Conservation (phyloP, 1,139 yeast species). For the Groenewaldozyma auringiensis region DNA sequence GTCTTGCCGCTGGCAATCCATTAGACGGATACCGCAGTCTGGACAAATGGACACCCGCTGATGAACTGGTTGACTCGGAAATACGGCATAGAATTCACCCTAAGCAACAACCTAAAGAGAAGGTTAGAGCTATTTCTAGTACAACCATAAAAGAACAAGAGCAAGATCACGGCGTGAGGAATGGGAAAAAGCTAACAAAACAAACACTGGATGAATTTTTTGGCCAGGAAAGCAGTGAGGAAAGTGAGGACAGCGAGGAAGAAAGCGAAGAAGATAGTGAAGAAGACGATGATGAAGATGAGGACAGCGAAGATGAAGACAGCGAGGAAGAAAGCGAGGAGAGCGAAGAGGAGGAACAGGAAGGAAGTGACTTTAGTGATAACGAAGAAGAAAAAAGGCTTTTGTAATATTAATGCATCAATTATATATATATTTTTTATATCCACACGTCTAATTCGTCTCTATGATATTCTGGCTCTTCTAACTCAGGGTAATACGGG, state of each 20-base stretch:
- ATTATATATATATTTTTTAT: too few species aligned
- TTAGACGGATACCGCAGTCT: conserved; percentile 26
- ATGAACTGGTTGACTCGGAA: conserved; percentile 22
- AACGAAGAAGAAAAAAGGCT: conserved; percentile 25
- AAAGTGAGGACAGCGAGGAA: conserved; percentile 22
- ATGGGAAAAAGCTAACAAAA: conserved; percentile 39
- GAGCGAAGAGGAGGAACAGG: conserved; percentile 17
- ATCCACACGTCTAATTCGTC: conserved; percentile 40
- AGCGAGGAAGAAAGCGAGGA: conserved; percentile 23
- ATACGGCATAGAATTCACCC: conserved; percentile 21
- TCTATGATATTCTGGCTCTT: conserved; percentile 26
- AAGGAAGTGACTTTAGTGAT: conserved; percentile 25
- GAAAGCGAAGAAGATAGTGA: conserved; percentile 22
- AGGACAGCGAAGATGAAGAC: conserved; percentile 11
- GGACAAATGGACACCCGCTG: conserved; percentile 28
- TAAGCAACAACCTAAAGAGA: background rate
- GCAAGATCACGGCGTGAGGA: conserved; percentile 12
- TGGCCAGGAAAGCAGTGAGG: conserved; percentile 40
- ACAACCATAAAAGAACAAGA: conserved; percentile 4
- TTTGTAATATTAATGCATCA: too few species aligned
- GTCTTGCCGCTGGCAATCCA: conserved; percentile 29
- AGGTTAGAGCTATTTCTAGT: background rate
- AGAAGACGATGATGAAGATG: conserved; percentile 16
- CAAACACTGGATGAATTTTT: conserved; percentile 85
- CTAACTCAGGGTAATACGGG: conserved; percentile 67